Evolutionary conservation across 1,139 yeast species (phyloP).

Genomic region (Candida buenavistaensis): DNA sequence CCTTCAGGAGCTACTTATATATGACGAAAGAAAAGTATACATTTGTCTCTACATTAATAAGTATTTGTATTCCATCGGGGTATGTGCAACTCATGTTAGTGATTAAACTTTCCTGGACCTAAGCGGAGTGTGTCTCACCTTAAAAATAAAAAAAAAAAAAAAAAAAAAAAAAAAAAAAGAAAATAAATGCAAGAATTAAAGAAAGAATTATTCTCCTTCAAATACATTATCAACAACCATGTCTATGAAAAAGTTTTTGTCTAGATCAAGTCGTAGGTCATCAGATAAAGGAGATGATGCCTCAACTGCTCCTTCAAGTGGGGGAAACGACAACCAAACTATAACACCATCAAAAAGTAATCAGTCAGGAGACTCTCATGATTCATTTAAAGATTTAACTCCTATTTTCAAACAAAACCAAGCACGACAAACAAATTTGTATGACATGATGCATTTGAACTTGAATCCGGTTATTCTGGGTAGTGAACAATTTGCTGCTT

Average conservation of each 20-base stretch:
- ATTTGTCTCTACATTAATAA: too few species aligned
- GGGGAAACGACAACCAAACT: neutral
- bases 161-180: too few species aligned
- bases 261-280: neutral
- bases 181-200: too few species aligned
- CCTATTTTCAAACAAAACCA: constrained; percentile 27
- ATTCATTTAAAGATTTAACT: constrained; percentile 31
- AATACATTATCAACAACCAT: neutral
- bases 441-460: constrained; percentile 24
- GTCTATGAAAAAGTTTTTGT: constrained; percentile 6
- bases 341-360: constrained; percentile 16
- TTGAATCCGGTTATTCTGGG: constrained; percentile 40
- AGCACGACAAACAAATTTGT: neutral
- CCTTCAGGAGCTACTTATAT: too few species aligned
- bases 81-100: too few species aligned
- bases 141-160: too few species aligned
- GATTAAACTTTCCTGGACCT: too few species aligned
- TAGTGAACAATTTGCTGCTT: constrained; percentile 2
- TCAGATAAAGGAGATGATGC: neutral
- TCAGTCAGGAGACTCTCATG: constrained; percentile 33
- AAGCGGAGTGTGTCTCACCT: too few species aligned
- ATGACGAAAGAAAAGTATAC: too few species aligned
- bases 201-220: too few species aligned
- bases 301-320: neutral
- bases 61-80: too few species aligned